Percentiles rank a stretch among this genome's conserved stretches.
phyloP scores from a whole-genome alignment of 2,329 filamentous ascomycete species.

The Colletotrichum navitas region DNA sequence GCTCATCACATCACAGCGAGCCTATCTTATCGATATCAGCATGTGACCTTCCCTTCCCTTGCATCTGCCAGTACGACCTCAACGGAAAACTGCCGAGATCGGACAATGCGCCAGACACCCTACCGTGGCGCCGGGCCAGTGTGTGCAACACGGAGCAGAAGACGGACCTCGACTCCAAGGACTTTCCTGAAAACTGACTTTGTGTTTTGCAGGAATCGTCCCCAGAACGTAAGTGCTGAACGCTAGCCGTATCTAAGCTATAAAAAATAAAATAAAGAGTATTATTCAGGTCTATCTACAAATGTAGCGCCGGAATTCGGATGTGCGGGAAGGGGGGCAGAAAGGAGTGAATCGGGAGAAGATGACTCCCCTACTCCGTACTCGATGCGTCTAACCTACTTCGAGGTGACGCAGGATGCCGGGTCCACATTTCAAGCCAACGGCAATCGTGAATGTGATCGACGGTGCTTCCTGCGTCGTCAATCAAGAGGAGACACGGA shows the following conservation, averaged over 20 bases:
- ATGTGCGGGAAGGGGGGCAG: neutral
- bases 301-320: neutral
- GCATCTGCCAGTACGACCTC: neutral
- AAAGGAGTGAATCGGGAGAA: neutral
- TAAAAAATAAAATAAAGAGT: too few species aligned
- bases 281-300: neutral
- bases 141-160: slow-evolving; percentile 16
- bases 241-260: neutral
- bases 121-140: neutral
- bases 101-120: neutral
- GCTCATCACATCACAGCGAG: neutral
- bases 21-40: slow-evolving; percentile 6
- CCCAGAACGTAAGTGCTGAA: neutral
- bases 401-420: neutral
- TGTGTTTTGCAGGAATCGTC: neutral
- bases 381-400: neutral
- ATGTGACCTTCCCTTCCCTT: neutral
- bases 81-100: slow-evolving; percentile 32
- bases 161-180: neutral
- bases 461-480: slow-evolving; percentile 6
- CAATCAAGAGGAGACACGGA: neutral
- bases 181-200: slow-evolving; percentile 4
- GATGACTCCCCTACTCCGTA: neutral
- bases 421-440: neutral
- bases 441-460: neutral